Percentiles rank a stretch among this genome's conserved stretches.
Conservation (phyloP, 805 yeast species). For the Candida orba region DNA sequence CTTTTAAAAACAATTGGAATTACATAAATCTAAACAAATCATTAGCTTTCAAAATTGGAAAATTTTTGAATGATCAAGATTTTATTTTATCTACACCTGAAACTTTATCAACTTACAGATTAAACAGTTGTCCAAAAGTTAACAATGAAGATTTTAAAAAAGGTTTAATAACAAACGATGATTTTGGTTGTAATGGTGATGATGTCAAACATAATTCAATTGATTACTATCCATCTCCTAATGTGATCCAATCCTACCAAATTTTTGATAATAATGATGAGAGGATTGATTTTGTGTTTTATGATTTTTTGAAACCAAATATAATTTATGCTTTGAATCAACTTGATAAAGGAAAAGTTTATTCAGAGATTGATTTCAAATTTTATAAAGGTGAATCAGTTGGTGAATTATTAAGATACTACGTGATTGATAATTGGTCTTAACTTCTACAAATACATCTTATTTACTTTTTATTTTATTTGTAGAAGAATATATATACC, state of each 20-base stretch:
- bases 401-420: constrained; percentile 37
- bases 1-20: constrained; percentile 78
- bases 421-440: constrained; percentile 30
- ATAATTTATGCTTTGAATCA: constrained; percentile 38
- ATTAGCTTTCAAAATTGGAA: constrained; percentile 48
- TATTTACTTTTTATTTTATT: constrained; percentile 11
- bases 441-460: background rate
- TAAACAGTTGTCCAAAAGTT: constrained; percentile 10
- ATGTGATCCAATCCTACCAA: constrained; percentile 57
- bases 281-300: constrained; percentile 64
- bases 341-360: constrained; percentile 23
- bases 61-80: constrained; percentile 48
- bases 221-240: constrained; percentile 59
- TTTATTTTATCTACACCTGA: constrained; percentile 31
- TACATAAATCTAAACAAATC: constrained; percentile 51
- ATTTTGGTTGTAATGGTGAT: constrained; percentile 81
- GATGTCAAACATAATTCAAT: constrained; percentile 66
- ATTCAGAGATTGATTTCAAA: constrained; percentile 31
- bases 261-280: constrained; percentile 19
- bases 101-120: constrained; percentile 3
- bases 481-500: constrained; percentile 1
- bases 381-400: constrained; percentile 34
- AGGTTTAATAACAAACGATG: constrained; percentile 83
- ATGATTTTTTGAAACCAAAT: constrained; percentile 61
- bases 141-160: constrained; percentile 30